Evolutionary conservation across 2,329 filamentous ascomycete species (phyloP).

Genomic region (Botryotinia convoluta): DNA sequence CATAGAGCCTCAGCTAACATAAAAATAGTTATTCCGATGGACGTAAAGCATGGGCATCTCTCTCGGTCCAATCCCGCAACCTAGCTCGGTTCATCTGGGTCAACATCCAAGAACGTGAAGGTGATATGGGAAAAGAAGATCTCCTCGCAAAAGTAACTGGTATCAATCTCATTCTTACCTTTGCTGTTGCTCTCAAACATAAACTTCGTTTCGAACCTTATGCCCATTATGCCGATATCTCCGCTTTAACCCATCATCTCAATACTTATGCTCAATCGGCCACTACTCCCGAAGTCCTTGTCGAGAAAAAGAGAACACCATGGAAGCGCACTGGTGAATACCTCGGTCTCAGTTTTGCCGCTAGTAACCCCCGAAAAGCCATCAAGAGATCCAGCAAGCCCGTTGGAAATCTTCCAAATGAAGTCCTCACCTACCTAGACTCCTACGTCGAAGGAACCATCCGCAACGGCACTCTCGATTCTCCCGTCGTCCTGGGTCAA

Average conservation of each 20-base stretch:
- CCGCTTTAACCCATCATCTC: slow-evolving; percentile 66
- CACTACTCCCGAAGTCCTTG: slow-evolving; percentile 41
- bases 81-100: slow-evolving; percentile 82
- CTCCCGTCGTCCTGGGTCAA: slow-evolving; percentile 33
- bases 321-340: slow-evolving; percentile 69
- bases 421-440: slow-evolving; percentile 72
- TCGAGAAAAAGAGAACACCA: slow-evolving; percentile 27
- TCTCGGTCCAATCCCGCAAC: slow-evolving; percentile 61
- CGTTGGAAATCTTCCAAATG: slow-evolving; percentile 78
- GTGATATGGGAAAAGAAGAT: slow-evolving; percentile 59
- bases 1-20: background rate
- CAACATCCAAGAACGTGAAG: slow-evolving; percentile 61
- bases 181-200: slow-evolving; percentile 76
- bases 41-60: slow-evolving; percentile 59
- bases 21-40: slow-evolving; percentile 55
- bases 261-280: slow-evolving; percentile 68
- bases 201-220: slow-evolving; percentile 81
- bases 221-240: slow-evolving; percentile 71
- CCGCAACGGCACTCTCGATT: slow-evolving; percentile 40
- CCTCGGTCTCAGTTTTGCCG: slow-evolving; percentile 72
- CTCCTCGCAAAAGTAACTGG: slow-evolving; percentile 63
- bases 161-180: slow-evolving; percentile 76
- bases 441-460: slow-evolving; percentile 32
- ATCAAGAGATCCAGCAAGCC: slow-evolving; percentile 72
- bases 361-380: slow-evolving; percentile 73